Base-by-base conservation (phyloP, 73 alveolate species). In the Paramecium pentaurelia region DNA sequence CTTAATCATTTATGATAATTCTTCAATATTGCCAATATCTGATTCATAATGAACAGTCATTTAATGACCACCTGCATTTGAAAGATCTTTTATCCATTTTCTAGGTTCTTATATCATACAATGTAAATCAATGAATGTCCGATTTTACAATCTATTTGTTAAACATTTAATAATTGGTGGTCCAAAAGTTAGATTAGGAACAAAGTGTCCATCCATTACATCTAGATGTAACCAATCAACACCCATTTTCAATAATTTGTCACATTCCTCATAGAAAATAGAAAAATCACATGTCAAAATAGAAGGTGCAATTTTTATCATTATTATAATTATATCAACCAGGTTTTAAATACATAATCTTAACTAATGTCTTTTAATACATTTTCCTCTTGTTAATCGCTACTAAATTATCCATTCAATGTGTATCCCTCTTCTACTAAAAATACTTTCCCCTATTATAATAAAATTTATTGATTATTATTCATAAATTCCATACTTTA, bases 201-300 rank as follows among this genome's bases (percentile, higher is more conserved):
- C 93, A 30, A 92, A 92, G 20, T 89, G 94, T 28, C 94, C 88
- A 71, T 64, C 73, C 97, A 94, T 94, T 54, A 94, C 92, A 70
- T 94, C 95, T 30, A 94, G 54, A 85, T 94, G 97, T 85, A 93
- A 58, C 96, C 96, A 93, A 89, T 93, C 96, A 3, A 92, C 93
- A 1, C 96, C 96, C 36, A 40, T 44, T 0, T 83, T 80, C 10
- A 77, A 18, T 38, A 93, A 51, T 20, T 77, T 75, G 12, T 64
- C 93, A 20, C 95, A 87, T 59, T 93, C 96, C 28, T 90, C 93
- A 38, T 88, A 86, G 64, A 93, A 86, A 34, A 32, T 32, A n/a
- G 93, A 54, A 47, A 90, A 92, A 60, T 93, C 96, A 59, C 93
- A 54, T 16, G 93, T 75, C 44, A 93, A 88, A 28, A 93, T 87